Evolutionary conservation across 106 monocot species (phyloP).

Genomic region (Dioscorea zingiberensis): DNA sequence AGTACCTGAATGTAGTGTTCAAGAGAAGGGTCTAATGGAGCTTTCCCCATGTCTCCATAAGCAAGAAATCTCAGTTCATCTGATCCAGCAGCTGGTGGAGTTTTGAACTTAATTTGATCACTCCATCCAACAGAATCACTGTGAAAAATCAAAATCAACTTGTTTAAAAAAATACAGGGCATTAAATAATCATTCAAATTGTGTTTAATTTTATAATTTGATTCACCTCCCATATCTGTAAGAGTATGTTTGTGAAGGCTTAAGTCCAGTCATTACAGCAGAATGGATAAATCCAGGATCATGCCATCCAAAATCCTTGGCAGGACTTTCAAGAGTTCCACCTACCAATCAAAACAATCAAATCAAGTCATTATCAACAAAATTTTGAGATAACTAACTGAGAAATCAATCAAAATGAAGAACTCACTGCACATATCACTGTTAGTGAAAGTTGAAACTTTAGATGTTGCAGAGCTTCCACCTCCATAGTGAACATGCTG

Average conservation of each 20-base stretch:
- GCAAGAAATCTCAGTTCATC: constrained; percentile 38
- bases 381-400: not conserved
- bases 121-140: constrained; percentile 82
- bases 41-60: constrained; percentile 84
- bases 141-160: not conserved
- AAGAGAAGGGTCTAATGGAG: constrained; percentile 53
- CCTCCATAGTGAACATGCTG: constrained; percentile 47
- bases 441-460: constrained; percentile 42
- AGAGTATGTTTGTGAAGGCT: constrained; percentile 43
- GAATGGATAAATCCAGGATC: constrained; percentile 79
- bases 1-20: constrained; percentile 74
- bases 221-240: constrained; percentile 67
- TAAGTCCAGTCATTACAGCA: constrained; percentile 51
- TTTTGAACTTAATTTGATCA: constrained; percentile 36
- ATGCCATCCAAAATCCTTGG: constrained; percentile 81
- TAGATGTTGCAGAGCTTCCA: constrained; percentile 27
- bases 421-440: constrained; percentile 69
- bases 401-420: not conserved
- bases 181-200: too few relatives aligned
- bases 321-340: constrained; percentile 39
- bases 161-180: not conserved
- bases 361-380: not conserved
- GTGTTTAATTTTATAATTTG: not conserved
- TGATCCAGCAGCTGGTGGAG: constrained; percentile 63
- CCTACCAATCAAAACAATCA: constrained; percentile 14